Conservation (phyloP, 2,329 filamentous ascomycete species). For the Phialophora tarda region DNA sequence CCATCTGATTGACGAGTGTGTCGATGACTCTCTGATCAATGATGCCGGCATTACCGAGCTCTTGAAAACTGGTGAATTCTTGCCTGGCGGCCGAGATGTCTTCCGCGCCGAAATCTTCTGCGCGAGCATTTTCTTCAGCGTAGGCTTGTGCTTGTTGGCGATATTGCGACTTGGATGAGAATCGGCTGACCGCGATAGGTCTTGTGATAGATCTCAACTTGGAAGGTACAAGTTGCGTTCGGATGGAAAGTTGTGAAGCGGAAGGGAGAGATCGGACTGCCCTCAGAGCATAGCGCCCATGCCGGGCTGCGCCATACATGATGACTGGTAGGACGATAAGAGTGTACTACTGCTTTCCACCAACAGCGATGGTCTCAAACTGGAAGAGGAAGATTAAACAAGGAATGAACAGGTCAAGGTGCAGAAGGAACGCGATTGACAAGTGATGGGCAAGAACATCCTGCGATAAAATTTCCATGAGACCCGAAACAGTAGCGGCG, state of each 20-base stretch:
- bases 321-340: conserved; percentile 39
- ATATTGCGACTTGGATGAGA: conserved; percentile 29
- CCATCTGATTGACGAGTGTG: conserved; percentile 73
- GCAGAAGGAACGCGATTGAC: not conserved
- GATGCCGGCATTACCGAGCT: conserved; percentile 47
- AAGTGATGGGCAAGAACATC: not conserved
- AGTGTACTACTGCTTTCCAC: not conserved
- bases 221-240: conserved; percentile 20
- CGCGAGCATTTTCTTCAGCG: conserved; percentile 36
- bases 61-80: conserved; percentile 47
- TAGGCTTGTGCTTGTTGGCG: conserved; percentile 31
- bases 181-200: conserved; percentile 18
- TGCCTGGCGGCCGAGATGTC: conserved; percentile 29
- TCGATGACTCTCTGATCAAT: conserved; percentile 70
- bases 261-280: conserved; percentile 36
- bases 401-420: not conserved
- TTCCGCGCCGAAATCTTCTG: conserved; percentile 37
- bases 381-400: not conserved
- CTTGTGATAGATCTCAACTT: conserved; percentile 7
- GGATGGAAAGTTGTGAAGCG: conserved; percentile 21
- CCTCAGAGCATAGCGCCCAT: conserved; percentile 30
- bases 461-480: conserved; percentile 21
- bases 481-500: conserved; percentile 10
- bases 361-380: not conserved
- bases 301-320: conserved; percentile 34